These are phyloP conservation scores for Cyamopsis tetragonoloba DNA, from an alignment of 306 rosid species.

Conservation along the genomic window DNA sequence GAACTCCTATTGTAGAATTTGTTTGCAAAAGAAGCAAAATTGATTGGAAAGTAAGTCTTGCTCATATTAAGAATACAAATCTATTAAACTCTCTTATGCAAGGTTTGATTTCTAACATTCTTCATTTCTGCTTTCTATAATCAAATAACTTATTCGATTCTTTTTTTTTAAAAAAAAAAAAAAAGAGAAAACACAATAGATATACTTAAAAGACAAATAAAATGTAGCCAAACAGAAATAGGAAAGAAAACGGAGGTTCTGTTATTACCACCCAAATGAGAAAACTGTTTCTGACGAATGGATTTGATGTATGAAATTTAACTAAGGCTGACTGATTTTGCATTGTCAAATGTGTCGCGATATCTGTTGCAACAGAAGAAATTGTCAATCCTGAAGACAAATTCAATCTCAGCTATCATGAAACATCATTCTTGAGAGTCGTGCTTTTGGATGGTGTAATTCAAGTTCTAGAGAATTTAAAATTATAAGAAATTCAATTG, in stretches of 20 bases:
- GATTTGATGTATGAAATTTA: slow-evolving; percentile 45
- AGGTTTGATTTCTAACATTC: background rate
- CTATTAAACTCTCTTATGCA: background rate
- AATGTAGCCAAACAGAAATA: background rate
- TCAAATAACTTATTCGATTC: background rate
- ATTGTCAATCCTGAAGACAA: background rate
- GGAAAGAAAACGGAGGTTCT: slow-evolving; percentile 3
- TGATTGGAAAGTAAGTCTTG: background rate
- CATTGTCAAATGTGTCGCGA: slow-evolving; percentile 45
- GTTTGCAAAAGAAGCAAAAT: background rate
- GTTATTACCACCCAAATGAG: slow-evolving; percentile 63
- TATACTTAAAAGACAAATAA: background rate
- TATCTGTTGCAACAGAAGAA: slow-evolving; percentile 35
- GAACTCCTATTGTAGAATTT: background rate
- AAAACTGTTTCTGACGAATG: slow-evolving; percentile 37
- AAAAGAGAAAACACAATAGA: background rate
- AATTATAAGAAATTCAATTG: no score
- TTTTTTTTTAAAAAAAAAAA: no score
- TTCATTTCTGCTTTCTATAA: background rate
- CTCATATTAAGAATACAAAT: background rate
- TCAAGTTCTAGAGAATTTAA: no score
- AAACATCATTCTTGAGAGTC: no score
- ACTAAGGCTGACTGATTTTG: slow-evolving; percentile 63
- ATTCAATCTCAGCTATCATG: no score
- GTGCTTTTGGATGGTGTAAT: no score